phyloP scores from a whole-genome alignment of 2,329 filamentous ascomycete genomes.

The Coccinonectria pachysandricola region DNA sequence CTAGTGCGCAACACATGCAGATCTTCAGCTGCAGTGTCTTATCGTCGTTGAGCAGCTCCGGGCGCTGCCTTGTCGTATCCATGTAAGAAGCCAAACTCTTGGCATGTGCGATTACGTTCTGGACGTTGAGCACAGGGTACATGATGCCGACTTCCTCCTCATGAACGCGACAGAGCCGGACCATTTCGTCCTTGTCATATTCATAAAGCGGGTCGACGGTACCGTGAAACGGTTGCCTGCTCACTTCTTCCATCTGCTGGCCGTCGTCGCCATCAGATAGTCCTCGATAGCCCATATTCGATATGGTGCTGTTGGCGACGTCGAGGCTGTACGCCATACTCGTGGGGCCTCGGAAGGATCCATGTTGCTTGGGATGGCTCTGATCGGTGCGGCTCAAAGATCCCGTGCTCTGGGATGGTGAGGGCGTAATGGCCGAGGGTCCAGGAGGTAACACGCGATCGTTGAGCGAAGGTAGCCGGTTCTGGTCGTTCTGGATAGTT shows the following conservation, averaged over 20 bases:
- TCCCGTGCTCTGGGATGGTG: conserved; percentile 32
- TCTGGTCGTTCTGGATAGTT: conserved; percentile 48
- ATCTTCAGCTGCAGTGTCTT: conserved; percentile 68
- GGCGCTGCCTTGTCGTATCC: conserved; percentile 36
- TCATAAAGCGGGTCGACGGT: conserved; percentile 66
- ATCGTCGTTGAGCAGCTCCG: conserved; percentile 34
- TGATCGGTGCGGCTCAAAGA: conserved; percentile 31
- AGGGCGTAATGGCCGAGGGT: conserved; percentile 26
- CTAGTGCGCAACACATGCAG: conserved; percentile 67
- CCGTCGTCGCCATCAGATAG: conserved; percentile 51
- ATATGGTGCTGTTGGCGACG: conserved; percentile 75
- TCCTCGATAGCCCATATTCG: conserved; percentile 77
- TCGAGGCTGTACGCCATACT: conserved; percentile 79
- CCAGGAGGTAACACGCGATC: conserved; percentile 30
- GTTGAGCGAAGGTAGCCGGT: conserved; percentile 33
- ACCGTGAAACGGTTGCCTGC: conserved; percentile 25
- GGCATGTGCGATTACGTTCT: conserved; percentile 59
- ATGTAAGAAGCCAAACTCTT: conserved; percentile 62
- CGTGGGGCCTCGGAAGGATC: conserved; percentile 72
- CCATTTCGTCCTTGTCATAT: conserved; percentile 66
- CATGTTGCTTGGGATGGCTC: conserved; percentile 41
- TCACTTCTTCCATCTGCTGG: conserved; percentile 12
- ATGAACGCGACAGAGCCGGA: conserved; percentile 68
- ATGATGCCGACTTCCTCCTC: conserved; percentile 87
- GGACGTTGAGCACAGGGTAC: conserved; percentile 77